Evolutionary conservation across 495 filamentous ascomycete genomes (phyloP), one percentile per base, ranked within the genome.

Genomic region (Neurospora africana): DNA sequence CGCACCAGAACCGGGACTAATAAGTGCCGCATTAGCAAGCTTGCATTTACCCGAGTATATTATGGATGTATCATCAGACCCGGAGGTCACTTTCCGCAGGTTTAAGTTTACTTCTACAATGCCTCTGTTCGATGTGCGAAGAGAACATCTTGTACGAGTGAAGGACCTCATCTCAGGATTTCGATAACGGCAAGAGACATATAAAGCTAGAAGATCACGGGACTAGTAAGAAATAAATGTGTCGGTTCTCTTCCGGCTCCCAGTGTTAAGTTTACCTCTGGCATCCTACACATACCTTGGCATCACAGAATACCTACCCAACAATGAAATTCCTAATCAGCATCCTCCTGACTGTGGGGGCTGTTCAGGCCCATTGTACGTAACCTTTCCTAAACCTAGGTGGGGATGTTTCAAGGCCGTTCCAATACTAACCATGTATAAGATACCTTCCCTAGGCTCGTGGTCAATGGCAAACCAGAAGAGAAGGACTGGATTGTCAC

Each of bases 391-490:
- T 27, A 6, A 65, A 3, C 68, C 37, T 37, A 5, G 21, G 21
- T 70, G 10, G n/a, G 8, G 23, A 68, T 15, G 4, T 43, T 9
- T 65, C 37, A 19, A 38, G 15, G 17, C 36, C n/a, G 33, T 47
- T 40, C 19, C 27, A 33, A 19, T 39, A 21, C 43, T 75, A 17
- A 72, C 68, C 4, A n/a, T 11, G 11, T 39, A 21, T 10, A 23
- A 83, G 82, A 83, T 70, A 82, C 81, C 0, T 84, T 84, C 68
- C 80, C 81, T 0, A 70, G 79, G 40, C 79, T 83, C 4, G 80
- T 82, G 5, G 74, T 83, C 73, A 78, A 84, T 38, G 81, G 82
- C 33, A 76, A 79, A 41, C 37, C 80, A 38, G 80, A 83, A 39
- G 79, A 78, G 2, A 77, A 77, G 15, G 81, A 82, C 76, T 84